phyloP scores from a whole-genome alignment of 495 filamentous ascomycete species.

The Penicillium parvum region DNA sequence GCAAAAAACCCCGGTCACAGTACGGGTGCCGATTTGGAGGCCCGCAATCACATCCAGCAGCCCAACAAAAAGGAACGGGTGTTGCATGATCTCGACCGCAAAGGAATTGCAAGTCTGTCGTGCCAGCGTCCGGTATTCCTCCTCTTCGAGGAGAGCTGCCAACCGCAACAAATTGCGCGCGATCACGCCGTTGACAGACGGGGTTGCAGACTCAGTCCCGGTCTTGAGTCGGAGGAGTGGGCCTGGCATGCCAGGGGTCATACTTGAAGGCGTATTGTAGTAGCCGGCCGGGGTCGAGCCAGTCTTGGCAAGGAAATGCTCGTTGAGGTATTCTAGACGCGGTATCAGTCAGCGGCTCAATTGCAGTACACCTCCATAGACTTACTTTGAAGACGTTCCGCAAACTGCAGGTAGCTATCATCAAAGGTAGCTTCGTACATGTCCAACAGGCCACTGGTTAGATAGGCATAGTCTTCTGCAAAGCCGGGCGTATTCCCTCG shows the following conservation, averaged over 20 bases:
- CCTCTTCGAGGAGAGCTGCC: conserved; percentile 62
- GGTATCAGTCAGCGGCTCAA: conserved; percentile 10
- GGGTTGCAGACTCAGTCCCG: conserved; percentile 86
- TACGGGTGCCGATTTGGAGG: conserved; percentile 54
- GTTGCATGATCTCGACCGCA: conserved; percentile 83
- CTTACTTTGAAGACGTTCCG: conserved; percentile 75
- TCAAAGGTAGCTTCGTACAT: conserved; percentile 88
- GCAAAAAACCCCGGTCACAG: conserved; percentile 38
- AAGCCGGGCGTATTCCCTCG: conserved; percentile 70
- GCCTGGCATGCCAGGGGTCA: conserved; percentile 64
- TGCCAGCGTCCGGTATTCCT: conserved; percentile 59
- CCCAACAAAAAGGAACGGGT: conserved; percentile 82
- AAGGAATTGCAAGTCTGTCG: conserved; percentile 77
- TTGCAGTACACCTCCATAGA: not conserved
- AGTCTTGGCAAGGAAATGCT: conserved; percentile 60
- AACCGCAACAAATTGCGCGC: conserved; percentile 82
- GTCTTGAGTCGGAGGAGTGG: conserved; percentile 86
- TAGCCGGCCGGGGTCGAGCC: conserved; percentile 59
- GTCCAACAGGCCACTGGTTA: conserved; percentile 79
- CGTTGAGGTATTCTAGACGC: conserved; percentile 58
- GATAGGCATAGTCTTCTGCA: conserved; percentile 92
- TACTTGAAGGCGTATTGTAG: conserved; percentile 69
- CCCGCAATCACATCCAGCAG: conserved; percentile 73
- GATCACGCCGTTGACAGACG: conserved; percentile 80
- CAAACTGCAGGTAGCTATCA: conserved; percentile 73